Evolutionary conservation across 345 rosid genomes (phyloP).

Genomic region (Carallia brachiata): DNA sequence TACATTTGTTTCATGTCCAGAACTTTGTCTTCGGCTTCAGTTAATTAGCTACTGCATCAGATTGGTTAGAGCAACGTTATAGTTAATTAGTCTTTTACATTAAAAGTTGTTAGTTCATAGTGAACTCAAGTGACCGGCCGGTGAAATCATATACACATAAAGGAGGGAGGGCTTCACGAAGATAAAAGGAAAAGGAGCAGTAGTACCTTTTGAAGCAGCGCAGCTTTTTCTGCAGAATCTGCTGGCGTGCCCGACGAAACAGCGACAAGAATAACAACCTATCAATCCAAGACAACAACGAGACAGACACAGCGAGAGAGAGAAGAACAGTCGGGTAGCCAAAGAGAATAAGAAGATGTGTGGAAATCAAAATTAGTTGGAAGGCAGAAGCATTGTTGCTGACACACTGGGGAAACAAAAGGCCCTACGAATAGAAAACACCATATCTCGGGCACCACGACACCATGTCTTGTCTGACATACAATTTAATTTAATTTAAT

Average conservation of each 20-base stretch:
- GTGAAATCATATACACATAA: too few relatives aligned
- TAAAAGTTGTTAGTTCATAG: too few relatives aligned
- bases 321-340: background rate
- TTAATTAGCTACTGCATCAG: too few relatives aligned
- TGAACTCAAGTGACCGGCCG: too few relatives aligned
- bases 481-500: background rate
- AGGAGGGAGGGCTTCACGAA: background rate
- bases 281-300: slow-evolving; percentile 19
- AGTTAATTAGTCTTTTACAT: too few relatives aligned
- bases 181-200: background rate
- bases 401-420: slow-evolving; percentile 4
- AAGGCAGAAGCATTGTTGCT: background rate
- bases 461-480: slow-evolving; percentile 4
- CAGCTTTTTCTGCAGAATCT: slow-evolving; percentile 36
- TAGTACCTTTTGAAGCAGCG: slow-evolving; percentile 39
- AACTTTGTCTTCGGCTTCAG: too few relatives aligned
- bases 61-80: too few relatives aligned
- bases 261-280: slow-evolving; percentile 45
- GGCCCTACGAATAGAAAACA: background rate
- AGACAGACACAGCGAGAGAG: slow-evolving; percentile 3
- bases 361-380: background rate
- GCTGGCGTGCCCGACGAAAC: slow-evolving; percentile 42
- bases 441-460: slow-evolving; percentile 11
- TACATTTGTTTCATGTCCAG: too few relatives aligned
- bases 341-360: background rate